Evolutionary conservation across 441 rosid species (phyloP), one percentile per base, ranked within the genome.

Genomic region (Jatropha multifida): DNA sequence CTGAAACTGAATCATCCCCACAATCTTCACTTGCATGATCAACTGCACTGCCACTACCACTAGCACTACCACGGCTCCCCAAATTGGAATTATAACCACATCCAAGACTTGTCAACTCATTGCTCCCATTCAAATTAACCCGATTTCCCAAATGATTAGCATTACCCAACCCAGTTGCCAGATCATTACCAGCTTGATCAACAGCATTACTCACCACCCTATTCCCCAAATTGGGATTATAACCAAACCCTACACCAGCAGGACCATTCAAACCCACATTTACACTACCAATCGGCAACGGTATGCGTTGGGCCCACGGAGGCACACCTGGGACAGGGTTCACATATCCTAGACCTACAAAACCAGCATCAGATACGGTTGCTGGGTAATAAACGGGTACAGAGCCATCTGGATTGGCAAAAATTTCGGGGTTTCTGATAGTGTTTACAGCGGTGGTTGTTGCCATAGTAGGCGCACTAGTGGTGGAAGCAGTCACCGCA

Each of bases 1-100:
- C 86, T 0, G 88, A 82, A 41, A 79, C 81, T 0, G 87, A 86
- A 71, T 81, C 89, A 81, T 88, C 97, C 51, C 79, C 86, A 20
- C 90, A 88, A 23, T 89, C 90, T 67, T 88, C 90, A 52, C 87
- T 85, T 12, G 72, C 83, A 64, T 75, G 83, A 79, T 85, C 88
- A 77, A 73, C 65, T 60, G 83, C 82, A 66, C 74, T 75, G 17
- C 85, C 82, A 73, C 81, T 86, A 32, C 32, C 32, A 44, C 58
- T 54, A 32, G 68, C 68, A 26, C 64, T 59, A 66, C 75, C 84
- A 68, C 71, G 81, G 46, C 66, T 78, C 41, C 85, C 85, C 61
- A 48, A 71, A 81, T 77, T 82, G n/a, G 84, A 78, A 77, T 63
- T 82, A 48, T 23, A 54, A 56, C 77, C 76, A 76, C 46, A 26